Evolutionary conservation across 129 eudicot genomes (phyloP), one percentile per base, ranked within the genome.

Genomic region (Tagetes patula): DNA sequence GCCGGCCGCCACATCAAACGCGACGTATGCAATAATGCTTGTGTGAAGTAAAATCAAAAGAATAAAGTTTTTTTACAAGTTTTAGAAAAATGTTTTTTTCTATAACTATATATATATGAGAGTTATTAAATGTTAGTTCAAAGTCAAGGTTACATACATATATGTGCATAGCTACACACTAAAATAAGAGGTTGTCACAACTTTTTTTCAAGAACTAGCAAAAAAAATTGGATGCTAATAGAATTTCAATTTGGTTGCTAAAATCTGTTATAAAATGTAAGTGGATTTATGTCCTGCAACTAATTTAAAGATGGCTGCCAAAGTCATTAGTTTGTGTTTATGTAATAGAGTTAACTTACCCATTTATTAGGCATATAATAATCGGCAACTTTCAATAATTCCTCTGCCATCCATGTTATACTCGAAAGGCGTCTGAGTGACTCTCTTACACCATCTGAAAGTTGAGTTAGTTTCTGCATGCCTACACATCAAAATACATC

Each of bases 391-490:
- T 84, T 84, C 39, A 91, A 85, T 70, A 91, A 69, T 56, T 91
- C 97, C 60, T 88, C 97, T 33, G 97, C 95, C 97, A 91, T 87
- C 97, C 97, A 91, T 27, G 91, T 82, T 31, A 84, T 74, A 62
- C 82, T 81, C 3, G 97, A 88, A 36, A 91, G 84, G 52, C 97
- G 91, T 72, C 97, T 80, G 20, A 91, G 80, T 48, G 97, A 91
- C 81, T 91, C 97, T 71, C 89, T 68, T 60, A 91, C 97, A 46
- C 95, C 95, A 74, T 91, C 97, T 41, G 97, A 84, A 70, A 91
- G 83, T 67, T 84, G 82, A 52, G 86, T 81, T 75, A 87, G 84
- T 71, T 86, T 91, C 76, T 85, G 92, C 97, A 88, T 91, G 59
- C 92, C 97, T 91, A 77, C 69, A 55, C 36, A 82, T 79, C 52